Conservation (phyloP, 495 filamentous ascomycete genomes). For the Eremomyces bilateralis region DNA sequence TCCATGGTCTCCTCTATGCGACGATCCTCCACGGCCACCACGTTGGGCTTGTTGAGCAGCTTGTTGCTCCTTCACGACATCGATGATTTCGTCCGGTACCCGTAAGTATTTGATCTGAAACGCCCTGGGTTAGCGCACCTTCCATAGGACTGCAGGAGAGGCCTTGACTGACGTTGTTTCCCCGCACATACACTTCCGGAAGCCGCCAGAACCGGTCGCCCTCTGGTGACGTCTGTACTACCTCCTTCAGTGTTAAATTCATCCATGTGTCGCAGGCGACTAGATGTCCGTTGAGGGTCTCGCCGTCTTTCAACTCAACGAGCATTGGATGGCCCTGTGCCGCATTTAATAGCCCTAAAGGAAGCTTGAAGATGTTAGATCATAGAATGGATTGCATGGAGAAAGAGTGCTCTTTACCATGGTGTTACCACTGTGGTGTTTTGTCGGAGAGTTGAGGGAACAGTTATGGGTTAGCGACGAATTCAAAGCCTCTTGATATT, state of each 20-base stretch:
- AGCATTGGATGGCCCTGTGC: conserved; percentile 98
- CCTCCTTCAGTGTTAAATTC: conserved; percentile 92
- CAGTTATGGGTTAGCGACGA: no score
- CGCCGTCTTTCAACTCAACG: conserved; percentile 96
- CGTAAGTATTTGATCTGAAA: conserved; percentile 91
- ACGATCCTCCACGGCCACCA: neutral
- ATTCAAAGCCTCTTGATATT: no score
- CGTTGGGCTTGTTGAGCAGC: conserved; percentile 27
- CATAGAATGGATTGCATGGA: no score
- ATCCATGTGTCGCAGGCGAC: conserved; percentile 98
- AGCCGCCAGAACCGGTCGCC: conserved; percentile 82
- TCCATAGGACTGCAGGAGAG: neutral
- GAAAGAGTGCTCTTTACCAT: no score
- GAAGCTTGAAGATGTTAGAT: conserved; percentile 47
- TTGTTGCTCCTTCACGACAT: conserved; percentile 78
- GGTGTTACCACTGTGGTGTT: no score
- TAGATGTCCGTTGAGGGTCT: conserved; percentile 88
- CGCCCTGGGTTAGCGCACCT: neutral
- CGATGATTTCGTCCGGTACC: conserved; percentile 87
- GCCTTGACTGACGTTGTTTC: conserved; percentile 53
- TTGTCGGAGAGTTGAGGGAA: no score
- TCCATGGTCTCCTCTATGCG: neutral
- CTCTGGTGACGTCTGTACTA: conserved; percentile 91
- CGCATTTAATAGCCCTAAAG: conserved; percentile 78
- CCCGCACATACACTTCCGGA: conserved; percentile 85